A percentile compares a stretch with the other conserved stretches of the same genome.
Evolutionary conservation across 1,139 yeast genomes (phyloP).

Genomic region (Saccharomyces hybrid): DNA sequence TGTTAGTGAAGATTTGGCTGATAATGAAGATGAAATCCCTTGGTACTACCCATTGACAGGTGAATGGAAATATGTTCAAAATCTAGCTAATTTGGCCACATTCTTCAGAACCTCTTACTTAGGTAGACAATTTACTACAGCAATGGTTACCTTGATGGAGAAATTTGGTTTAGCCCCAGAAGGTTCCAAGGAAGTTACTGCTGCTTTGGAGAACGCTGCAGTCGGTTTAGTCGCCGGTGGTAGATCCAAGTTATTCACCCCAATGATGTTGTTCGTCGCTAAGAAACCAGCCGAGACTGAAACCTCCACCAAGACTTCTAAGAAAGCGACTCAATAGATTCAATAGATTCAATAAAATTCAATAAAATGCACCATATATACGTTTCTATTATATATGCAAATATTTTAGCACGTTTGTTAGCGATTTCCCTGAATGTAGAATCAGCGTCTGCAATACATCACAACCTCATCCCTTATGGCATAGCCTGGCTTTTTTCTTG

Average conservation of each 20-base stretch:
- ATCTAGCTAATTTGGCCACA: constrained; percentile 69
- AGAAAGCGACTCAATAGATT: not conserved
- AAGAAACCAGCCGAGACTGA: constrained; percentile 51
- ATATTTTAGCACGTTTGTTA: not conserved
- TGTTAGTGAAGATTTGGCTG: constrained; percentile 76
- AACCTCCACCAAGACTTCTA: not conserved
- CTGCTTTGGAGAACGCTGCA: constrained; percentile 95
- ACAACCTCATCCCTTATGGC: too few species aligned
- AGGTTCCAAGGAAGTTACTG: constrained; percentile 86
- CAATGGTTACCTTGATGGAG: constrained; percentile 74
- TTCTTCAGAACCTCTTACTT: constrained; percentile 80
- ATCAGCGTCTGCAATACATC: not conserved
- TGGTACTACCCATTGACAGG: constrained; percentile 98
- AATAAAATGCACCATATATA: not conserved
- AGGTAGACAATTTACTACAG: constrained; percentile 83
- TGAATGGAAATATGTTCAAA: constrained; percentile 81
- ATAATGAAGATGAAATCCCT: constrained; percentile 74
- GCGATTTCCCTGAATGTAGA: too few species aligned
- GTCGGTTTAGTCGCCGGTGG: constrained; percentile 94
- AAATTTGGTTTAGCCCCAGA: constrained; percentile 82
- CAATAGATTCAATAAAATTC: not conserved
- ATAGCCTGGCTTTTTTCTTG: not conserved
- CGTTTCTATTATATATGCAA: not conserved
- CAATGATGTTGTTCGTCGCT: constrained; percentile 89
- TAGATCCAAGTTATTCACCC: constrained; percentile 78